A percentile compares a stretch with the other conserved stretches of the same genome.
Conservation (phyloP, 2,329 filamentous ascomycete species). For the Trichoderma harzianum region DNA sequence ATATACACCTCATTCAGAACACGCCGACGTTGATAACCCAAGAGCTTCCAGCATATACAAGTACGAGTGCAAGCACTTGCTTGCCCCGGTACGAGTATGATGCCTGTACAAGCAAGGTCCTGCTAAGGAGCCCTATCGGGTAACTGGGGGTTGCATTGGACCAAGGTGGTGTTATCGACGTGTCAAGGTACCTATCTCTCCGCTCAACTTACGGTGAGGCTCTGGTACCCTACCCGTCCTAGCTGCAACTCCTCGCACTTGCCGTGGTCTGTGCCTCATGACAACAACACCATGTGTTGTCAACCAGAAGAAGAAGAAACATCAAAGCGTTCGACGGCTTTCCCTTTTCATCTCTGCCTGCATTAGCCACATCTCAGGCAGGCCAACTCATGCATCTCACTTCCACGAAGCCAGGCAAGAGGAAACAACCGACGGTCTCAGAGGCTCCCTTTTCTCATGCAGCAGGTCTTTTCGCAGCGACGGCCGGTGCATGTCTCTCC, state of each 20-base stretch:
- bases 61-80: not conserved
- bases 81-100: not conserved
- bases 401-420: not conserved
- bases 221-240: not conserved
- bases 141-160: not conserved
- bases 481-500: not conserved
- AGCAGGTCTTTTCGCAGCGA: not conserved
- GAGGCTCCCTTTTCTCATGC: not conserved
- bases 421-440: not conserved
- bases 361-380: constrained; percentile 8
- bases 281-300: constrained; percentile 1
- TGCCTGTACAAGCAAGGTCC: not conserved
- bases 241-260: not conserved
- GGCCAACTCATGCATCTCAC: not conserved
- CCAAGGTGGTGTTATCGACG: constrained; percentile 12
- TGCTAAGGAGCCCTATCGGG: constrained; percentile 7
- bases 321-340: not conserved
- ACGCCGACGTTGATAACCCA: not conserved
- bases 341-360: not conserved
- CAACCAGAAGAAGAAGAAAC: not conserved
- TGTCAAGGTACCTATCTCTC: constrained; percentile 10
- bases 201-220: constrained; percentile 2
- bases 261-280: constrained; percentile 3
- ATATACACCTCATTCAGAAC: not conserved
- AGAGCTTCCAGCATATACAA: not conserved